phyloP scores from a whole-genome alignment of 345 rosid species.

The Arabis hirsuta region DNA sequence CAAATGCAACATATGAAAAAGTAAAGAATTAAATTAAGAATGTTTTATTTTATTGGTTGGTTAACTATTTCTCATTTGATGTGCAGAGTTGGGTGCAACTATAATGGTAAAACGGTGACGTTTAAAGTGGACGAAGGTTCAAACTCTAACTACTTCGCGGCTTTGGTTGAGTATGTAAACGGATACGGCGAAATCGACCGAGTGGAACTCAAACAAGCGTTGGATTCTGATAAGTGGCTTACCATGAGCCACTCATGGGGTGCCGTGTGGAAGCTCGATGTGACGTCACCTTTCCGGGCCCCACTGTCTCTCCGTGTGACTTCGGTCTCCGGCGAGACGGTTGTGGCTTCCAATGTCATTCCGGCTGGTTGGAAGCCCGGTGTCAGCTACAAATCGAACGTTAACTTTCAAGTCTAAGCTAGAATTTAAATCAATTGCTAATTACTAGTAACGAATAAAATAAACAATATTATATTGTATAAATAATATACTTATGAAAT shows the following conservation, averaged over 20 bases:
- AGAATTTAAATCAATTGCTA: not conserved
- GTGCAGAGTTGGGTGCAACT: conserved; percentile 62
- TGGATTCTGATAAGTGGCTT: conserved; percentile 51
- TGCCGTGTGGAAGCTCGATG: conserved; percentile 61
- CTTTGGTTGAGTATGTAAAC: conserved; percentile 46
- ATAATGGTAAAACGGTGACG: conserved; percentile 44
- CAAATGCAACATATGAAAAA: no score
- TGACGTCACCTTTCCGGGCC: conserved; percentile 49
- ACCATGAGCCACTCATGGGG: conserved; percentile 65
- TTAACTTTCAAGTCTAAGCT: conserved; percentile 47
- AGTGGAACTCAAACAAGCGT: conserved; percentile 55
- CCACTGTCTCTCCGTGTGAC: conserved; percentile 67
- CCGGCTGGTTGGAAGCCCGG: conserved; percentile 67
- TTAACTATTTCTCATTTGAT: not conserved
- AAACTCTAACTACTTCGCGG: conserved; percentile 58
- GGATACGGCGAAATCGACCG: conserved; percentile 60
- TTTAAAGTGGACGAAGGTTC: conserved; percentile 63
- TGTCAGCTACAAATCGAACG: conserved; percentile 51
- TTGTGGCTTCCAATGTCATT: conserved; percentile 53
- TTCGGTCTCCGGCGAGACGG: conserved; percentile 41
- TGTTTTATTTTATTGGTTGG: not conserved
- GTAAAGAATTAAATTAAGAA: no score
- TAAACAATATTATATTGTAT: no score
- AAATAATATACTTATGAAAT: no score
- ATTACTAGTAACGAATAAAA: no score